These are phyloP conservation scores for Pseudogymnoascus sp. DNA, from an alignment of 2,329 filamentous ascomycete genomes.

Conservation along the genomic window DNA sequence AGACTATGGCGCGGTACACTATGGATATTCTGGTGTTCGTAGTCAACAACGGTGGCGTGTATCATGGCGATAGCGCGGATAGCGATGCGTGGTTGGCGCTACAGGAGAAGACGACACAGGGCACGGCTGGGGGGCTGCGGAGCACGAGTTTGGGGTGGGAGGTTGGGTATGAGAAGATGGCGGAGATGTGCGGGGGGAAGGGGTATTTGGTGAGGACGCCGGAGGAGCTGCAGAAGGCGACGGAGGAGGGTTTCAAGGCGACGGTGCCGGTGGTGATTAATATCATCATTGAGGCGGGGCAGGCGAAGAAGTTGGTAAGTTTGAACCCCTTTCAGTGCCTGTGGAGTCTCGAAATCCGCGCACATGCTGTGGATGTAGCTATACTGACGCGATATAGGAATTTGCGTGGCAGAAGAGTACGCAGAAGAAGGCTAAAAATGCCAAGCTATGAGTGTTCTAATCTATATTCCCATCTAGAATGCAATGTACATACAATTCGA, in stretches of 20 bases:
- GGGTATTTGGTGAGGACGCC: constrained; percentile 45
- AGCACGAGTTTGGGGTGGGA: constrained; percentile 46
- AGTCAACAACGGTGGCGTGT: constrained; percentile 47
- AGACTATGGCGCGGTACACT: constrained; percentile 47
- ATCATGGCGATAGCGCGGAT: constrained; percentile 36
- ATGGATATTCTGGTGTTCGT: constrained; percentile 50
- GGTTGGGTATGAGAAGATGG: constrained; percentile 47
- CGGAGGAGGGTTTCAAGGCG: constrained; percentile 41
- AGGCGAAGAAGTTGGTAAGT: constrained; percentile 33
- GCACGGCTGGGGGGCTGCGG: constrained; percentile 32
- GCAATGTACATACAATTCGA: constrained; percentile 5
- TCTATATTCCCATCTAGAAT: not conserved
- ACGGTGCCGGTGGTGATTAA: constrained; percentile 45
- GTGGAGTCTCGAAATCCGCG: not conserved
- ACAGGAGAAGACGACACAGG: constrained; percentile 32
- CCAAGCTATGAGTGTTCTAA: constrained; percentile 14
- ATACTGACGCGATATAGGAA: constrained; percentile 18
- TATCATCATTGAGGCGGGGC: constrained; percentile 46
- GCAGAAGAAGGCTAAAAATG: constrained; percentile 19
- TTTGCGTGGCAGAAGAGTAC: constrained; percentile 28
- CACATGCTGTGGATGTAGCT: not conserved
- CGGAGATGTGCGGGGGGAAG: constrained; percentile 46
- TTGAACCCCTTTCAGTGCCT: not conserved
- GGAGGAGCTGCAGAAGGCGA: constrained; percentile 44
- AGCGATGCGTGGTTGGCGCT: constrained; percentile 38